phyloP scores from a whole-genome alignment of 106 monocot genomes.

The Xerophyta viscosa region DNA sequence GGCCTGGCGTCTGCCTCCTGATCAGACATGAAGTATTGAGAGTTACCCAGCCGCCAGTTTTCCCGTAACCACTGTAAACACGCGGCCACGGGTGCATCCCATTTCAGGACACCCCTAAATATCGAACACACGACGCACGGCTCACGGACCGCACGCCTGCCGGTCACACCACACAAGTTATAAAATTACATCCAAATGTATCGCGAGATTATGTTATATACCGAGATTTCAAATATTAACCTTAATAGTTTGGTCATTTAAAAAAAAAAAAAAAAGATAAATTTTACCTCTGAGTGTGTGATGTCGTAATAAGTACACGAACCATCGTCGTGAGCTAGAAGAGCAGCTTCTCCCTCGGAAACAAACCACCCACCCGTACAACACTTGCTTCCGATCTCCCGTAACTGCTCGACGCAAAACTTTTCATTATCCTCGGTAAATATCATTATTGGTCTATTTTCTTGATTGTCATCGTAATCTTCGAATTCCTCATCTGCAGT shows the following conservation, averaged over 20 bases:
- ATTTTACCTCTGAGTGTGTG: constrained; percentile 66
- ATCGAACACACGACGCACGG: no score
- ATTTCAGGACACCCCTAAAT: no score
- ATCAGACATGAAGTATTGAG: no score
- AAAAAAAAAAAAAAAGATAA: neutral
- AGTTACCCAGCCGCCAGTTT: no score
- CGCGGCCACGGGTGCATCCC: no score
- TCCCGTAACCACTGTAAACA: no score
- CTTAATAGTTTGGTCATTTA: neutral
- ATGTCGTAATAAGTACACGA: constrained; percentile 89
- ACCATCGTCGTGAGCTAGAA: constrained; percentile 83
- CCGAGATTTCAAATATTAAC: no score
- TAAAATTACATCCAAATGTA: no score
- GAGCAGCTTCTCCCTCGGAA: constrained; percentile 94
- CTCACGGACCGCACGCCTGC: no score
- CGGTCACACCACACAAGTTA: no score
- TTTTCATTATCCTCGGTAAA: constrained; percentile 47
- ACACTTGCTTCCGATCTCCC: constrained; percentile 54
- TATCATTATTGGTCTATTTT: constrained; percentile 35
- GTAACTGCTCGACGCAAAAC: constrained; percentile 20
- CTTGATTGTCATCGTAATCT: constrained; percentile 66
- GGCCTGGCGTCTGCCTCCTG: no score
- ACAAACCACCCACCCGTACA: constrained; percentile 98
- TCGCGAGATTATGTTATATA: neutral
- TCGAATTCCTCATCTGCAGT: constrained; percentile 49